Conservation (phyloP, 169 alveolate genomes). For the Theileria equi region DNA sequence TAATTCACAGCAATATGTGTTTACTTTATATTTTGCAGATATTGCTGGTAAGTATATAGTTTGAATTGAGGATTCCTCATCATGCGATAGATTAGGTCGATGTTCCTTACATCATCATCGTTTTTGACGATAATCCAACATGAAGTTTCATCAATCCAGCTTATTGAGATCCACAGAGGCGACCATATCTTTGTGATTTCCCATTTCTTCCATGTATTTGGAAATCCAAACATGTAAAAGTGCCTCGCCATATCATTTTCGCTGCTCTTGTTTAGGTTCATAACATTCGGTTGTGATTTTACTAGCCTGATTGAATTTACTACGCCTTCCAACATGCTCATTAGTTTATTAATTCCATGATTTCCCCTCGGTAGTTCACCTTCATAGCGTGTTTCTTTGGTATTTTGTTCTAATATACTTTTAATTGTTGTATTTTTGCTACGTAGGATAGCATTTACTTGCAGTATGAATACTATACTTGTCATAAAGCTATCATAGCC, state of each 20-base stretch:
- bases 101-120: constrained; percentile 79
- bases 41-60: constrained; percentile 74
- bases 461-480: constrained; percentile 76
- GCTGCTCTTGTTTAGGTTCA: constrained; percentile 70
- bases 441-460: constrained; percentile 61
- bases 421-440: constrained; percentile 47
- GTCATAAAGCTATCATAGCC: constrained; percentile 87
- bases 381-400: background rate
- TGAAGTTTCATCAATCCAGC: constrained; percentile 76
- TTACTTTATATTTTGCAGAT: background rate
- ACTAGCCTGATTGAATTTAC: constrained; percentile 75
- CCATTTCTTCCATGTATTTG: constrained; percentile 83
- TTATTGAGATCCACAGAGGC: constrained; percentile 81
- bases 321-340: constrained; percentile 44
- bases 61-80: constrained; percentile 76
- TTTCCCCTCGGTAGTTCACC: background rate
- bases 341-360: constrained; percentile 1
- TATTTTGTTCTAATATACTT: constrained; percentile 24
- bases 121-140: constrained; percentile 84
- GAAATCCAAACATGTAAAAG: constrained; percentile 79
- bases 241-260: constrained; percentile 81
- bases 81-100: constrained; percentile 76
- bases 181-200: constrained; percentile 85
- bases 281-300: constrained; percentile 79
- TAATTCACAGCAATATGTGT: background rate